Conservation (phyloP, 2,329 filamentous ascomycete species). For the Venturia nashicola region DNA sequence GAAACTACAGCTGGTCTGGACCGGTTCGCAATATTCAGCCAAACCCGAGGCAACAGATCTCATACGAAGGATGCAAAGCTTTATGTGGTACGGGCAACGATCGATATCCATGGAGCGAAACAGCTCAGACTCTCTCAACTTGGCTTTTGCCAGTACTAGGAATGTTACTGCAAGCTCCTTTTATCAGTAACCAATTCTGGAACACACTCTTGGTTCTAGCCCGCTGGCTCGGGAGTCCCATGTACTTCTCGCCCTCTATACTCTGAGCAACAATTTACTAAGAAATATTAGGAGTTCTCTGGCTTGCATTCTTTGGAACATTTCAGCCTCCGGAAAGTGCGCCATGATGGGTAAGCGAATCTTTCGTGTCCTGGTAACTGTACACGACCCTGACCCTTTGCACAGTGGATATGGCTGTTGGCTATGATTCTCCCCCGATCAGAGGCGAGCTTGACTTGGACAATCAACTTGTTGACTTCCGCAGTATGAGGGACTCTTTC, state of each 20-base stretch:
- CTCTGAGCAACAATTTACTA: neutral
- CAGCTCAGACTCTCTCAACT: slow-evolving; percentile 17
- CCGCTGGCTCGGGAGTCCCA: slow-evolving; percentile 19
- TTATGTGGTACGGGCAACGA: slow-evolving; percentile 13
- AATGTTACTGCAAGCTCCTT: slow-evolving; percentile 16
- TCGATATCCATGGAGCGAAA: slow-evolving; percentile 14
- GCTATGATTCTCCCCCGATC: neutral
- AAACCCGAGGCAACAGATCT: slow-evolving; percentile 5
- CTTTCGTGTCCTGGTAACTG: neutral
- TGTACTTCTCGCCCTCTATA: slow-evolving; percentile 14
- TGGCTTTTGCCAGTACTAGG: slow-evolving; percentile 17
- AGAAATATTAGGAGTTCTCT: slow-evolving; percentile 11
- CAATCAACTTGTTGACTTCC: neutral
- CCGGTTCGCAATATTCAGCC: slow-evolving; percentile 9
- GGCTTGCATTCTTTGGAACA: slow-evolving; percentile 22
- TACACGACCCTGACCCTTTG: neutral
- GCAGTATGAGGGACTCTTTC: slow-evolving; percentile 10
- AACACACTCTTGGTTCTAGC: slow-evolving; percentile 13
- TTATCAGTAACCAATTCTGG: slow-evolving; percentile 15
- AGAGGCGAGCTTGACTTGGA: neutral
- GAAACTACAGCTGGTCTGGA: slow-evolving; percentile 14
- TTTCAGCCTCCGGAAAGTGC: slow-evolving; percentile 20
- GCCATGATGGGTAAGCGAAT: slow-evolving; percentile 13
- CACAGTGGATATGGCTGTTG: slow-evolving; percentile 10
- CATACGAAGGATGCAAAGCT: slow-evolving; percentile 7